These are phyloP conservation scores for Taphrina sp. DNA, from an alignment of 1,139 yeast species.

Conservation along the genomic window DNA sequence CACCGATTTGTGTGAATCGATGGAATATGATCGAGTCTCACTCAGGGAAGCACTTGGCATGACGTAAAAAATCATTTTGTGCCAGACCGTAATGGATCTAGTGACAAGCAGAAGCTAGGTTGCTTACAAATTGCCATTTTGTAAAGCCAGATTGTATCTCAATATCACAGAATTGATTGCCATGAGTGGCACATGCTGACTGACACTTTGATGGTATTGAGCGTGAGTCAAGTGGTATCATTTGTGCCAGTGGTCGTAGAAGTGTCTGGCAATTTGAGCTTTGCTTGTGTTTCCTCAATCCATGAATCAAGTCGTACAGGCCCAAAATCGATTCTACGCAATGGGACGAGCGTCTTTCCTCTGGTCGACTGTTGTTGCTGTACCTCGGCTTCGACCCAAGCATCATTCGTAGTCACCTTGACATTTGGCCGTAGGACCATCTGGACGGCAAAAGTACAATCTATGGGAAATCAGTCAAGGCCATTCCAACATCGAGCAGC, in stretches of 20 bases:
- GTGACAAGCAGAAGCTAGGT: too few relatives aligned
- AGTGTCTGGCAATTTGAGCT: constrained; percentile 36
- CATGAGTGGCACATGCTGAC: too few relatives aligned
- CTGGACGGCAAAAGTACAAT: constrained; percentile 38
- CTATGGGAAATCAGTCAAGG: not conserved
- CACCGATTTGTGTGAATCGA: not conserved
- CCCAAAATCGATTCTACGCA: constrained; percentile 43
- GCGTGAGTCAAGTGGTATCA: too few relatives aligned
- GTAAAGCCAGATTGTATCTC: too few relatives aligned
- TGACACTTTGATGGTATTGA: too few relatives aligned
- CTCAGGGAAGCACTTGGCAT: too few relatives aligned
- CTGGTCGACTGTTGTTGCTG: constrained; percentile 36
- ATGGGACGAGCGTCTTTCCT: constrained; percentile 39
- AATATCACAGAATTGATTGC: too few relatives aligned
- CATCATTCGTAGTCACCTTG: constrained; percentile 2
- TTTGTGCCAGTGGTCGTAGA: too few relatives aligned
- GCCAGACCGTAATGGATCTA: too few relatives aligned
- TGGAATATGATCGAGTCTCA: too few relatives aligned
- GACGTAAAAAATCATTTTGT: too few relatives aligned
- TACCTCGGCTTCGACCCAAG: constrained; percentile 40
- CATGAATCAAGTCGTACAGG: constrained; percentile 41
- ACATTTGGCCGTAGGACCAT: constrained; percentile 20
- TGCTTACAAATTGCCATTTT: too few relatives aligned
- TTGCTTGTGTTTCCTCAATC: constrained; percentile 40
- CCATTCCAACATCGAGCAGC: not conserved